Percentiles rank a stretch among this genome's conserved stretches.
Evolutionary conservation across 2,329 filamentous ascomycete species (phyloP).

Genomic region (Aspergillus fumigatus): DNA sequence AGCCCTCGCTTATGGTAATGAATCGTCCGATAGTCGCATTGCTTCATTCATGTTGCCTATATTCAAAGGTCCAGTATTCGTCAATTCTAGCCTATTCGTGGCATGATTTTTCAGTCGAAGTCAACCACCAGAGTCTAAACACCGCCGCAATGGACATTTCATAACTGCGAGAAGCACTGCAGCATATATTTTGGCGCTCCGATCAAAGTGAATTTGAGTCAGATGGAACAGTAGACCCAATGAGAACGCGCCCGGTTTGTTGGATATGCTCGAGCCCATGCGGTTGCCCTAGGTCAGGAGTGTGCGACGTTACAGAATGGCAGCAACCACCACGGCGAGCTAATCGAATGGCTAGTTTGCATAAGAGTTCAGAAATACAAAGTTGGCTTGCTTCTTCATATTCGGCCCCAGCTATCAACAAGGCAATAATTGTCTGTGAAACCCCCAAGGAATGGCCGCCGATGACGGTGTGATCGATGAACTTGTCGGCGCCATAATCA

Average conservation of each 20-base stretch:
- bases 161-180: slow-evolving; percentile 37
- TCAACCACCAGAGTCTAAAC: too few relatives aligned
- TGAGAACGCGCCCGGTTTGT: slow-evolving; percentile 54
- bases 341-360: slow-evolving; percentile 15
- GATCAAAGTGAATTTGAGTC: slow-evolving; percentile 39
- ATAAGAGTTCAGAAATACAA: not conserved
- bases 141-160: too few relatives aligned
- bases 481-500: slow-evolving; percentile 50
- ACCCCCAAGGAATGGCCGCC: slow-evolving; percentile 44
- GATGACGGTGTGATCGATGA: slow-evolving; percentile 49
- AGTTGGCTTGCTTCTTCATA: slow-evolving; percentile 48
- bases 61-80: too few relatives aligned
- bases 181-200: slow-evolving; percentile 47
- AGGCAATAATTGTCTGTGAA: slow-evolving; percentile 46
- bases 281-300: slow-evolving; percentile 53
- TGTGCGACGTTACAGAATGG: slow-evolving; percentile 43
- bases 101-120: too few relatives aligned
- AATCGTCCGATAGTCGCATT: too few relatives aligned
- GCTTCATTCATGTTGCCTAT: too few relatives aligned
- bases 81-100: too few relatives aligned
- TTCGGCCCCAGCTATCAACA: slow-evolving; percentile 52
- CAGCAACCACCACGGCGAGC: slow-evolving; percentile 48
- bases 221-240: slow-evolving; percentile 46
- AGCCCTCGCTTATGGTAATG: too few relatives aligned
- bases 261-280: slow-evolving; percentile 52